phyloP scores from a whole-genome alignment of 345 rosid genomes.

The Citrus trifoliata region DNA sequence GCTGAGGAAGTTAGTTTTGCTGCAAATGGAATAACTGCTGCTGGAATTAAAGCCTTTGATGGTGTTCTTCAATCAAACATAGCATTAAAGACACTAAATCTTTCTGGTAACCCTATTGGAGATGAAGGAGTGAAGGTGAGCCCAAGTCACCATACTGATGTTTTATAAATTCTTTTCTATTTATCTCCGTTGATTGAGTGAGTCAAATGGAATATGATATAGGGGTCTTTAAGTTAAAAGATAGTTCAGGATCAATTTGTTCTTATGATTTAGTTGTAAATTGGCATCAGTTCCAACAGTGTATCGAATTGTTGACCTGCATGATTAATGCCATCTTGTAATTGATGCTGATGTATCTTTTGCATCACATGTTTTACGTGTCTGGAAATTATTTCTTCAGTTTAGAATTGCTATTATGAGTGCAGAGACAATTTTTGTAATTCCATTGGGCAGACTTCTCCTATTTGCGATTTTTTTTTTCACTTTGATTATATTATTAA shows the following conservation, averaged over 20 bases:
- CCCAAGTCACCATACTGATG: neutral
- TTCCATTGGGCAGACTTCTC: neutral
- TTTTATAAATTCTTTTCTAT: neutral
- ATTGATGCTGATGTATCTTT: neutral
- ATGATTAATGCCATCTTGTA: neutral
- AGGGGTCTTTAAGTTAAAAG: neutral
- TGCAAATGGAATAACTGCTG: slow-evolving; percentile 87
- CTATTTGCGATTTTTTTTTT: neutral
- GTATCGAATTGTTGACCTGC: neutral
- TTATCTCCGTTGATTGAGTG: slow-evolving; percentile 8
- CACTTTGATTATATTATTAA: neutral
- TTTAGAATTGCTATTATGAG: neutral
- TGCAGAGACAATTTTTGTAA: neutral
- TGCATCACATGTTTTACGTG: neutral
- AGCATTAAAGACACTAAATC: slow-evolving; percentile 60
- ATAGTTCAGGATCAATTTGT: neutral
- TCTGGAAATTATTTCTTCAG: neutral
- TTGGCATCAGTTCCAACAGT: neutral
- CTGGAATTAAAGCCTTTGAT: slow-evolving; percentile 83
- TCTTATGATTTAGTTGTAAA: neutral
- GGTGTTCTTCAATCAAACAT: slow-evolving; percentile 83
- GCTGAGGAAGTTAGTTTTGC: slow-evolving; percentile 94
- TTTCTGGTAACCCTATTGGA: slow-evolving; percentile 93
- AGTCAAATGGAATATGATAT: neutral
- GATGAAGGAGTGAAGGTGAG: slow-evolving; percentile 97